Base-by-base conservation (phyloP, 2,329 filamentous ascomycete species). In the Myriosclerotinia curreyana region DNA sequence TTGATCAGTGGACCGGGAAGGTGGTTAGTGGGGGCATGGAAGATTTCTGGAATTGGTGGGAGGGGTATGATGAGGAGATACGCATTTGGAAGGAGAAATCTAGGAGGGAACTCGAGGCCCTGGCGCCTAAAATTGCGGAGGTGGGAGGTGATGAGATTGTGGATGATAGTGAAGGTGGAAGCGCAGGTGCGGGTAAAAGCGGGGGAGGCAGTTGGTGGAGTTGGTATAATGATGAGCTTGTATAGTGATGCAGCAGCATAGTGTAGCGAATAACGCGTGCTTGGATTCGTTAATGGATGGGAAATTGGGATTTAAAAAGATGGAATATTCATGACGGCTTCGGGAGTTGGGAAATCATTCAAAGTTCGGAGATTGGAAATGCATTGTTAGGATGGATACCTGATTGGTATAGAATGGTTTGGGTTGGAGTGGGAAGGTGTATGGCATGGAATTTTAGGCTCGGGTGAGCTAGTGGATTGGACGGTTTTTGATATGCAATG, bases 1-100 rank as follows among this genome's bases (percentile, higher is more conserved):
- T 87, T 15, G 85, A 88, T 71, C 80, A 87, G 69, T 87, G 84
- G 84, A 71, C 78, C 11, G 72, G 72, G 3, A 52, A 67, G 25
- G 56, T 69, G 15, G 62, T 66, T n/a, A 69, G 69, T 49, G 22
- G 60, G 14, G 40, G 53, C 1, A 15, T 62, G 15, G 46, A 46
- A 8, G 44, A 51, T 22, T 49, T 65, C 11, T 62, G 42, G 38
- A 48, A 63, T 46, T 50, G 60, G 49, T 59, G 54, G 53, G 28
- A 60, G 34, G 58, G 48, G 14, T 58, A 48, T 25, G 55, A 59
- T 25, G 55, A 59, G 15, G 38, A 49, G 28, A 51, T 40, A 31
- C 48, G 34, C 20, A 44, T 46, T 54, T 53, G 50, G 60, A 31
- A 62, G 15, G 60, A 62, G 49, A 25, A 48, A 14, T 25, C 44